Base-by-base conservation (phyloP, 2,329 filamentous ascomycete species). In the Thelonectria olida region DNA sequence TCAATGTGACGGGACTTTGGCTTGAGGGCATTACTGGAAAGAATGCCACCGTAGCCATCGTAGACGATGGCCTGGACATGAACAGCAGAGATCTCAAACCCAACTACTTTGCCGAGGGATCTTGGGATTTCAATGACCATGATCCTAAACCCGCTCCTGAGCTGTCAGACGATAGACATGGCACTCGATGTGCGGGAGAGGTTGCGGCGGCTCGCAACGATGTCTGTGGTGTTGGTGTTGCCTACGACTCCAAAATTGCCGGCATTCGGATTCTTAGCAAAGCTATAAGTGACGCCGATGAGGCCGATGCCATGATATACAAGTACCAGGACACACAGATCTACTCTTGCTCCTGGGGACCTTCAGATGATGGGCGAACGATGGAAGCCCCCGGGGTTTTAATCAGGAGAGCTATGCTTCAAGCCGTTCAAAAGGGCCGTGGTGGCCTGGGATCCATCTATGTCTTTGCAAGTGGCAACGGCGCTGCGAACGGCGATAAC, bases 321-420 rank as follows among this genome's bases (percentile, higher is more conserved):
- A 91, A 91, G 64, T 96, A 88, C 72, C 89, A 97, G 72, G 83
- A 95, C 63, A 99, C 97, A 75, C 88, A 97, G 62, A 98, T 99
- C 61, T 99, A 97, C 79, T 99, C 96, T 1, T 99, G 96, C 80
- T 99, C 96, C 0, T 99, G 96, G 96, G 96, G 96, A 1, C 96
- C 96, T 8, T 92, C 93, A 0, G 96, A 99, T 72, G 94, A 98
- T 75, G 96, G 96, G 45, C 84, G 85, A 62, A 93, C 93, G 22
- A 99, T 99, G 96, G 95, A 98, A 69, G 92, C 90, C 0, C 96
- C 96, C 0, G 92, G 93, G 5, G 87, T 97, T 54, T 82, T 99
- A 19, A 97, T 99, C 72, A 88, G 90, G 69, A 88, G 89, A 67
- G 95, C 96, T 25, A 97, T 99, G 89, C 83, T 97, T 51, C 96